Percentiles rank a stretch among this genome's conserved stretches.
Conservation (phyloP, 768 basidiomycete species). For the Coprinopsis cinerea region DNA sequence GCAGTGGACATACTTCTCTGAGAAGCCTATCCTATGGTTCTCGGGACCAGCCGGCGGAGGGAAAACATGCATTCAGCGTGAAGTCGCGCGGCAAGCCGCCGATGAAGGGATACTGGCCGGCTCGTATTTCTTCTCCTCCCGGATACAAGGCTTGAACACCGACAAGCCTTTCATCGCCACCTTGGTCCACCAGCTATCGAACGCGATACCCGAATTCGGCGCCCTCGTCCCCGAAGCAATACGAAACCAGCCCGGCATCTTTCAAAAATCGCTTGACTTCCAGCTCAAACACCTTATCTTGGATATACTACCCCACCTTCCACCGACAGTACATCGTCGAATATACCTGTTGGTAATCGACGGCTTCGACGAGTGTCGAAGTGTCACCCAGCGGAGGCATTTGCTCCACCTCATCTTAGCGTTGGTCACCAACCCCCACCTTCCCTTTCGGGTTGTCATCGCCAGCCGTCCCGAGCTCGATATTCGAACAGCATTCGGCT, state of each 20-base stretch:
- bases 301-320: not conserved
- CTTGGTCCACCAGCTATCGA: conserved; percentile 5
- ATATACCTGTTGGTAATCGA: conserved; percentile 5
- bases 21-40: conserved; percentile 3
- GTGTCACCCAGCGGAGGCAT: not conserved
- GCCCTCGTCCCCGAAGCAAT: not conserved
- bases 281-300: conserved; percentile 5
- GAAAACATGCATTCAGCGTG: conserved; percentile 10
- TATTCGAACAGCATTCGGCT: not conserved
- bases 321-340: not conserved
- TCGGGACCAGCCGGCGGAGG: conserved; percentile 10
- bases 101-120: not conserved
- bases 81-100: not conserved
- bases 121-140: conserved; percentile 10
- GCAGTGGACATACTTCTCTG: not conserved
- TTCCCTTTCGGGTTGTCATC: not conserved
- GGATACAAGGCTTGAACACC: not conserved
- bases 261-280: not conserved
- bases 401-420: not conserved
- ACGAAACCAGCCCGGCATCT: not conserved
- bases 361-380: conserved; percentile 12
- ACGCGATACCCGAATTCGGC: not conserved
- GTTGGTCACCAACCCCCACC: not conserved
- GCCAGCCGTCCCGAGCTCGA: conserved; percentile 10
- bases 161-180: conserved; percentile 5